phyloP scores from a whole-genome alignment of 2,329 filamentous ascomycete genomes.

The Scedosporium dehoogii region DNA sequence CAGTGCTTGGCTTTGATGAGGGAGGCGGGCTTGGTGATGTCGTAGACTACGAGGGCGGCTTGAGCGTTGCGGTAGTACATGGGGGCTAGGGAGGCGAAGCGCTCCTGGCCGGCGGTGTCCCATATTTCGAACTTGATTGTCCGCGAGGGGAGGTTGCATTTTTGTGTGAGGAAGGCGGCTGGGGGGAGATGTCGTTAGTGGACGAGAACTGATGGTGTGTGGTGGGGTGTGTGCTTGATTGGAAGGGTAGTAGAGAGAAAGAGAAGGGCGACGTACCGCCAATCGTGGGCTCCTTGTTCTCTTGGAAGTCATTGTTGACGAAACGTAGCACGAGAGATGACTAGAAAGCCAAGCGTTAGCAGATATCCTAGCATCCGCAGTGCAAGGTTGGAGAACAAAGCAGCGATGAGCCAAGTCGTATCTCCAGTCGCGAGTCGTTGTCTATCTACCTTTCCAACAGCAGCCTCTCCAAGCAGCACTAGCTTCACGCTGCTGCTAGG shows the following conservation, averaged over 20 bases:
- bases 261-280: constrained; percentile 55
- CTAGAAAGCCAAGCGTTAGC: constrained; percentile 34
- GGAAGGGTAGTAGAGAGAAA: neutral
- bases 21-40: constrained; percentile 92
- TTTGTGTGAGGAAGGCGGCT: constrained; percentile 98
- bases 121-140: constrained; percentile 95
- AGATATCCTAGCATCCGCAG: too few relatives aligned
- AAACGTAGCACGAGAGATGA: constrained; percentile 96
- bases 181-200: neutral
- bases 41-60: constrained; percentile 95
- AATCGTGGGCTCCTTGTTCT: constrained; percentile 99
- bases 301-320: constrained; percentile 99
- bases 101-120: constrained; percentile 97
- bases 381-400: too few relatives aligned
- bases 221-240: neutral
- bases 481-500: constrained; percentile 99
- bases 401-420: too few relatives aligned
- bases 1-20: constrained; percentile 97
- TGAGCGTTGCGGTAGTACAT: constrained; percentile 99
- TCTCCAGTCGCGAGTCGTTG: too few relatives aligned
- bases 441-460: constrained; percentile 78
- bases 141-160: constrained; percentile 88
- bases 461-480: constrained; percentile 91
- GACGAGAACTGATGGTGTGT: neutral
- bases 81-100: constrained; percentile 88